Evolutionary conservation across 2,329 filamentous ascomycete genomes (phyloP), one percentile per base, ranked within the genome.

Genomic region (Aspergillus pseudoglaucus): DNA sequence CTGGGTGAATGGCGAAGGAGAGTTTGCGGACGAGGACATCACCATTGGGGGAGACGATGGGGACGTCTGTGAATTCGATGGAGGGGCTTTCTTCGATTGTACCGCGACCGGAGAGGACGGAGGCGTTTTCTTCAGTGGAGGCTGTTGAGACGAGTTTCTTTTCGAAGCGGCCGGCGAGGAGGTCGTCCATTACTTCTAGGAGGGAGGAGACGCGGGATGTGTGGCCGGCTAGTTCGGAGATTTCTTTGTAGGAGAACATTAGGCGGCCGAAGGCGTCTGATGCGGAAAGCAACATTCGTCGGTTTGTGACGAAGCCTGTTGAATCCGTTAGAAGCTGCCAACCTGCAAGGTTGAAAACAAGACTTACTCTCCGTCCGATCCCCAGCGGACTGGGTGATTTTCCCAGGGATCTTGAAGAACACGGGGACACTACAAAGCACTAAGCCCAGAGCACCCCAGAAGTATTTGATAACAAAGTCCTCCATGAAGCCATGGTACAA

Each of bases 401-500:
- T 77, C 1, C 87, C 87, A 0, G 90, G 90, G 15, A 96, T 79
- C 68, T 91, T 91, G 76, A 98, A 87, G 68, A 98, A 98, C 2
- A 97, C 91, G 0, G 93, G 93, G 0, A 95, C 84, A 67, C 89
- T 94, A 75, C 93, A 98, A 8, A 98, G 82, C 54, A 95, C 70
- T 54, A 98, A 78, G 1, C 93, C 93, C 39, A 98, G 70, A 2
- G 93, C 91, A 37, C 93, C 93, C 93, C 93, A 98, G 71, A 97
- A 93, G 67, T 98, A 98, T 70, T 98, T 98, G 70, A 98, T 95
- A 49, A 97, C 89, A 69, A 96, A 98, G 68, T 98, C 93, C 67
- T 98, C 93, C 91, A 97, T 96, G 61, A 98, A 85, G n/a, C 90
- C 91, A 66, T 98, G 91, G 68, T 97, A 97, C 67, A 98, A 87